Evolutionary conservation across 176 grass and related monocot genomes (phyloP).

Genomic region (Poa pratensis): DNA sequence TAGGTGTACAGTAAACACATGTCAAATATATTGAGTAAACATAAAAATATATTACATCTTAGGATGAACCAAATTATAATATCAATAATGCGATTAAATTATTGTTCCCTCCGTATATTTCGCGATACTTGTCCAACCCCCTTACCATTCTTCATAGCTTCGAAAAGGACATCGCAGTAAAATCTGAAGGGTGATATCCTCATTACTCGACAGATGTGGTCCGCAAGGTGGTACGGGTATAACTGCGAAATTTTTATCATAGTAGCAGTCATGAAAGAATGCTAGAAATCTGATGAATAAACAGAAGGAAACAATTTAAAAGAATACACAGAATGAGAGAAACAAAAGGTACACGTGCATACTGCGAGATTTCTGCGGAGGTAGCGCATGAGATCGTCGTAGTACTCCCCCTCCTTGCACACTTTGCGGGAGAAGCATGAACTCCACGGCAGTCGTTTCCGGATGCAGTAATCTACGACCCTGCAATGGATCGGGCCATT

Average conservation of each 20-base stretch:
- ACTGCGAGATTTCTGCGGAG: conserved; percentile 87
- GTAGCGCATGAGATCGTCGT: conserved; percentile 92
- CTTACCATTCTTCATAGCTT: conserved; percentile 98
- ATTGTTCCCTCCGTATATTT: background rate
- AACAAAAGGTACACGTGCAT: conserved; percentile 31
- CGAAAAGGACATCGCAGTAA: conserved; percentile 91
- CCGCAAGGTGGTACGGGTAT: conserved; percentile 91
- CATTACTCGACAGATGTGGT: conserved; percentile 84
- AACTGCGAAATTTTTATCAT: conserved; percentile 60
- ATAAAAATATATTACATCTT: background rate
- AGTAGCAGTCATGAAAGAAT: conserved; percentile 29
- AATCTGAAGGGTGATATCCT: conserved; percentile 89
- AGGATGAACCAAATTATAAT: background rate
- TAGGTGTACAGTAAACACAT: background rate
- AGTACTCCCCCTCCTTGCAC: conserved; percentile 89
- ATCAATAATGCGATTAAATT: background rate
- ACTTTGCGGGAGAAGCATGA: conserved; percentile 68
- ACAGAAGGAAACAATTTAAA: background rate
- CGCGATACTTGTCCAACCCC: background rate
- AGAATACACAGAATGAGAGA: background rate
- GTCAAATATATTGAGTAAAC: background rate
- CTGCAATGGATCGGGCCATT: conserved; percentile 37
- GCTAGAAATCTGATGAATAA: background rate
- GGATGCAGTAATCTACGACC: conserved; percentile 77
- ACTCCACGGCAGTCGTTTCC: conserved; percentile 77